Conservation (phyloP, 2,329 filamentous ascomycete genomes). For the Talaromyces sp. region DNA sequence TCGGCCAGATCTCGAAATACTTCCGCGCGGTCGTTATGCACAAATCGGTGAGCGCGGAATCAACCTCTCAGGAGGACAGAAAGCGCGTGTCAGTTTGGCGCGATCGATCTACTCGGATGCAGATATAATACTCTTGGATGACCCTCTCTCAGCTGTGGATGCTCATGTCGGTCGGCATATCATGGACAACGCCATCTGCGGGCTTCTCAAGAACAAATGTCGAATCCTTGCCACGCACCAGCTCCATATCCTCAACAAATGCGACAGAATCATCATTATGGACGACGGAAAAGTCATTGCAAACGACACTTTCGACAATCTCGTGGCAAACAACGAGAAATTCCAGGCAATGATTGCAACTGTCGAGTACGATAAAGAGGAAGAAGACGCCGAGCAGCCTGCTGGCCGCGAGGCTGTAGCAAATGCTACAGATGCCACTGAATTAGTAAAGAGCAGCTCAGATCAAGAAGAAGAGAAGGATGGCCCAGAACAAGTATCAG, state of each 20-base stretch:
- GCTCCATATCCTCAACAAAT: constrained; percentile 78
- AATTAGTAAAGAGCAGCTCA: constrained; percentile 32
- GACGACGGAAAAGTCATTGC: constrained; percentile 73
- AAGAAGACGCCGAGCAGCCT: constrained; percentile 45
- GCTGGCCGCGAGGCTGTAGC: constrained; percentile 18
- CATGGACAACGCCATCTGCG: constrained; percentile 83
- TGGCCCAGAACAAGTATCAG: constrained; percentile 65
- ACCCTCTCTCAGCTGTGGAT: constrained; percentile 46
- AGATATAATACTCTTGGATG: constrained; percentile 55
- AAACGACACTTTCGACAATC: constrained; percentile 77
- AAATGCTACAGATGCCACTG: constrained; percentile 27
- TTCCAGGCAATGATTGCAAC: constrained; percentile 77
- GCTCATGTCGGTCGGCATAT: constrained; percentile 57
- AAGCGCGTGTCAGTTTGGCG: constrained; percentile 60
- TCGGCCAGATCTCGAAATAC: constrained; percentile 15
- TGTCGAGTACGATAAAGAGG: constrained; percentile 39
- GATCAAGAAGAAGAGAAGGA: constrained; percentile 36
- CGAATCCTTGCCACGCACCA: constrained; percentile 85
- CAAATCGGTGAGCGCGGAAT: constrained; percentile 42
- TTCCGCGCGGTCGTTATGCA: constrained; percentile 34
- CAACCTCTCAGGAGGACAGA: constrained; percentile 43
- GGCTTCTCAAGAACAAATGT: constrained; percentile 76
- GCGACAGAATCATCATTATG: constrained; percentile 86
- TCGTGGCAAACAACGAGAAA: constrained; percentile 66
- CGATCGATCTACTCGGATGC: constrained; percentile 58